Evolutionary conservation across 2,329 filamentous ascomycete genomes (phyloP).

Genomic region (Neofusicoccum kwambonambiense): DNA sequence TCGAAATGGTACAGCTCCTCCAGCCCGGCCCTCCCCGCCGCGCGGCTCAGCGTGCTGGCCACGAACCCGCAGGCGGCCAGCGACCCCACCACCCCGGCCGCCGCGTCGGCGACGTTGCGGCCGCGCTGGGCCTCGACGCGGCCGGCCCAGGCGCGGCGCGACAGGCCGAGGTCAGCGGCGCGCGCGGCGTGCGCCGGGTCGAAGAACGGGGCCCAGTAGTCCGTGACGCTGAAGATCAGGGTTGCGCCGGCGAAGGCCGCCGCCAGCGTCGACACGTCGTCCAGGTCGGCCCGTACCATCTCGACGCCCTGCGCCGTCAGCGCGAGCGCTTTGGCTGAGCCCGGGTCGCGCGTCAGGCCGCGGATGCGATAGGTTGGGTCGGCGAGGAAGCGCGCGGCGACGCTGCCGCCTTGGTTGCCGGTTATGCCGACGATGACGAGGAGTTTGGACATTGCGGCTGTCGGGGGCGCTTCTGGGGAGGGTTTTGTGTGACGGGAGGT

Average conservation of each 20-base stretch:
- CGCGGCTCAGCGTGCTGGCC: slow-evolving; percentile 18
- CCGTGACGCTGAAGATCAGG: slow-evolving; percentile 55
- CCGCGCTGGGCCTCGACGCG: slow-evolving; percentile 21
- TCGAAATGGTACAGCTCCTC: slow-evolving; percentile 20
- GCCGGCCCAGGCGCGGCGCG: slow-evolving; percentile 18
- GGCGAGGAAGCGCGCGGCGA: slow-evolving; percentile 47
- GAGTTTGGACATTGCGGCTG: slow-evolving; percentile 20
- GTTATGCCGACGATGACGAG: slow-evolving; percentile 34
- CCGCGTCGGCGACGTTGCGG: slow-evolving; percentile 22
- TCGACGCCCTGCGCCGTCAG: slow-evolving; percentile 45
- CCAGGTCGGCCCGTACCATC: slow-evolving; percentile 51
- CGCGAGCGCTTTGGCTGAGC: too few relatives aligned
- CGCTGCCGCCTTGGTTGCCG: slow-evolving; percentile 49
- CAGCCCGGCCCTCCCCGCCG: background rate
- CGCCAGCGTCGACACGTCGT: slow-evolving; percentile 28
- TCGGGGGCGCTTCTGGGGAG: too few relatives aligned
- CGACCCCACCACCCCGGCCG: background rate
- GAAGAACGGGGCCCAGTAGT: slow-evolving; percentile 35
- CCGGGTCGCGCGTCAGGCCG: slow-evolving; percentile 53
- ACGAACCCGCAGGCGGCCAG: slow-evolving; percentile 21
- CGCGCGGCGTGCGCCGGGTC: too few relatives aligned
- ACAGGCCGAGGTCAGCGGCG: background rate
- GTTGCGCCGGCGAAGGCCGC: slow-evolving; percentile 42
- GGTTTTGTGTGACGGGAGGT: too few relatives aligned
- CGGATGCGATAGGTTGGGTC: slow-evolving; percentile 50